Evolutionary conservation across 805 yeast genomes (phyloP).

Genomic region (Ogataea henricii): DNA sequence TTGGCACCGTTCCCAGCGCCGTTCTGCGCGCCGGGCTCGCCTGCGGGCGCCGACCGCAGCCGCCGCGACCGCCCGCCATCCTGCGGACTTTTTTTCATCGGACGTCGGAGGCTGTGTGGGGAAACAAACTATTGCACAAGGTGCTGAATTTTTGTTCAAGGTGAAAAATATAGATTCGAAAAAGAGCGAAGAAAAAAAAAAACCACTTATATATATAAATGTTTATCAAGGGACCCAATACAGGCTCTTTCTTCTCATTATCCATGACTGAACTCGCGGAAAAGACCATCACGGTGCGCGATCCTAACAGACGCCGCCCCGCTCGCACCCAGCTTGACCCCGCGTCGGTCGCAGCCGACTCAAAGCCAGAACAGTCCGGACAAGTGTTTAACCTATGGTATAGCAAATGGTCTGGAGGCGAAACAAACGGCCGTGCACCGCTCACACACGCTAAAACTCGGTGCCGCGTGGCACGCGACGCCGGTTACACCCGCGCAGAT

Average conservation of each 20-base stretch:
- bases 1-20: neutral
- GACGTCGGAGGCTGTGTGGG: neutral
- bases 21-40: neutral
- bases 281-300: too few relatives aligned
- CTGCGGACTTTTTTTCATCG: neutral
- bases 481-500: slow-evolving; percentile 77
- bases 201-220: too few relatives aligned
- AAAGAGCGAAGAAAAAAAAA: too few relatives aligned
- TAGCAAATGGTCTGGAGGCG: slow-evolving; percentile 85
- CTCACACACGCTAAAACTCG: slow-evolving; percentile 53
- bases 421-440: slow-evolving; percentile 43
- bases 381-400: slow-evolving; percentile 86
- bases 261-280: too few relatives aligned
- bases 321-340: slow-evolving; percentile 80
- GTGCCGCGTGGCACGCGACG: slow-evolving; percentile 60
- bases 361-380: slow-evolving; percentile 78
- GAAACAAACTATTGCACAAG: slow-evolving; percentile 9
- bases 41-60: slow-evolving; percentile 12
- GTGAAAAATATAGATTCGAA: too few relatives aligned
- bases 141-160: too few relatives aligned
- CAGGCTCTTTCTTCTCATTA: too few relatives aligned
- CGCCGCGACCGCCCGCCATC: slow-evolving; percentile 8
- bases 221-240: too few relatives aligned
- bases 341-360: slow-evolving; percentile 51
- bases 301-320: too few relatives aligned